These are phyloP conservation scores for Colletotrichum chrysophilum DNA, from an alignment of 2,329 filamentous ascomycete genomes.

Conservation along the genomic window DNA sequence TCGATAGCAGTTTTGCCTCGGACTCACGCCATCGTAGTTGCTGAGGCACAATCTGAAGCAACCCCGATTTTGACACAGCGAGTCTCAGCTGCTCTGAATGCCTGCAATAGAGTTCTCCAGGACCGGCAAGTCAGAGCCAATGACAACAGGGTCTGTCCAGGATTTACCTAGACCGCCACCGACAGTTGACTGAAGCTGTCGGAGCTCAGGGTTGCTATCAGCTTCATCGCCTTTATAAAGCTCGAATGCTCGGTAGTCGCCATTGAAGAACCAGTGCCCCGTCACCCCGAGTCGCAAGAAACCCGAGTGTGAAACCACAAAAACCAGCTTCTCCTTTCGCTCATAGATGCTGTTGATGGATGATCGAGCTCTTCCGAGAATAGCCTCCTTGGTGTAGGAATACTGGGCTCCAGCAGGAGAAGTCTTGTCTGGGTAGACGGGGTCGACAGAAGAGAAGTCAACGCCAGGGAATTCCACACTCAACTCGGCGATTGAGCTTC, in stretches of 20 bases:
- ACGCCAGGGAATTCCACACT: slow-evolving; percentile 56
- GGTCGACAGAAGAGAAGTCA: slow-evolving; percentile 62
- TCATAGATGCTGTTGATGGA: slow-evolving; percentile 54
- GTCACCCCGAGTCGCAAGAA: slow-evolving; percentile 65
- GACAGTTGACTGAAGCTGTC: slow-evolving; percentile 49
- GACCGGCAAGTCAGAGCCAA: slow-evolving; percentile 43
- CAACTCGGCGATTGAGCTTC: slow-evolving; percentile 51
- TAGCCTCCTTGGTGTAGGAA: slow-evolving; percentile 55
- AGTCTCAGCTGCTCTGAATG: not conserved
- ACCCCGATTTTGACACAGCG: not conserved
- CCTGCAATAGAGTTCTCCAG: not conserved
- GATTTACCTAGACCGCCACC: slow-evolving; percentile 41
- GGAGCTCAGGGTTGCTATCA: slow-evolving; percentile 36
- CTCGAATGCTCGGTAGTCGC: slow-evolving; percentile 69
- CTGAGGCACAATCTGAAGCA: not conserved
- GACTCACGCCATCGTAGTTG: not conserved
- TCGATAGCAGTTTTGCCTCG: not conserved
- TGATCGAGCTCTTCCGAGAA: slow-evolving; percentile 59
- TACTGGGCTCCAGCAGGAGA: slow-evolving; percentile 51
- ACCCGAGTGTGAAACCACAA: slow-evolving; percentile 69
- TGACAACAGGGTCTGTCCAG: slow-evolving; percentile 36
- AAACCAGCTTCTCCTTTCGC: slow-evolving; percentile 64
- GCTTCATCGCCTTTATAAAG: slow-evolving; percentile 39
- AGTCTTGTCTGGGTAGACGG: slow-evolving; percentile 68
- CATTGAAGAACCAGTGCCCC: slow-evolving; percentile 63